Evolutionary conservation across 768 basidiomycete species (phyloP).

Genomic region (Trametes meyenii): DNA sequence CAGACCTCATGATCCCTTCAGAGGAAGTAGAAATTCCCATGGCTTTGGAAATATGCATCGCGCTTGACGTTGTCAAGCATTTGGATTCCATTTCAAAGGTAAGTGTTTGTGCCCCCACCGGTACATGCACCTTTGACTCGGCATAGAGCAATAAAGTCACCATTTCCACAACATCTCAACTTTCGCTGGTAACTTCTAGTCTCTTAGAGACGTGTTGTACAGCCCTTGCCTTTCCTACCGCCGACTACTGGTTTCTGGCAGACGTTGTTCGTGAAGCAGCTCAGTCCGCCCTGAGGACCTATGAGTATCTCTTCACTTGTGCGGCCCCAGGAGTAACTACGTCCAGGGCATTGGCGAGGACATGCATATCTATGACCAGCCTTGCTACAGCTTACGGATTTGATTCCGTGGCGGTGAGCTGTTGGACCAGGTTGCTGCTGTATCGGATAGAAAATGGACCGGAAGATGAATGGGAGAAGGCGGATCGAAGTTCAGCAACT

Average conservation of each 20-base stretch:
- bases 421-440: conserved; percentile 28
- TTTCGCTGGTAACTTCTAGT: conserved; percentile 51
- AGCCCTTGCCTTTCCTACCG: conserved; percentile 45
- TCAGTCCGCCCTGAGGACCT: conserved; percentile 43
- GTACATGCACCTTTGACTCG: not conserved
- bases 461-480: conserved; percentile 39
- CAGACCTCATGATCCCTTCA: not conserved
- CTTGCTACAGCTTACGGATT: conserved; percentile 3
- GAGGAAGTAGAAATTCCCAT: not conserved
- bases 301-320: conserved; percentile 45
- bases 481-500: conserved; percentile 26
- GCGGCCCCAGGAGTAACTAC: conserved; percentile 38
- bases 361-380: conserved; percentile 34
- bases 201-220: conserved; percentile 48
- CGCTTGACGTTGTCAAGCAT: not conserved
- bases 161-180: conserved; percentile 33
- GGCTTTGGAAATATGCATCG: not conserved
- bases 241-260: conserved; percentile 51
- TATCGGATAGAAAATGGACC: conserved; percentile 49
- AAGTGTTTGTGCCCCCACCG: not conserved
- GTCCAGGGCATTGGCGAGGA: conserved; percentile 42
- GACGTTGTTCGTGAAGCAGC: conserved; percentile 51
- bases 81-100: not conserved
- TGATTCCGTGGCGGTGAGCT: conserved; percentile 1
- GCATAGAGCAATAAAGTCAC: not conserved